Base-by-base conservation (phyloP, 345 rosid genomes). In the Hypericum androsaemum region DNA sequence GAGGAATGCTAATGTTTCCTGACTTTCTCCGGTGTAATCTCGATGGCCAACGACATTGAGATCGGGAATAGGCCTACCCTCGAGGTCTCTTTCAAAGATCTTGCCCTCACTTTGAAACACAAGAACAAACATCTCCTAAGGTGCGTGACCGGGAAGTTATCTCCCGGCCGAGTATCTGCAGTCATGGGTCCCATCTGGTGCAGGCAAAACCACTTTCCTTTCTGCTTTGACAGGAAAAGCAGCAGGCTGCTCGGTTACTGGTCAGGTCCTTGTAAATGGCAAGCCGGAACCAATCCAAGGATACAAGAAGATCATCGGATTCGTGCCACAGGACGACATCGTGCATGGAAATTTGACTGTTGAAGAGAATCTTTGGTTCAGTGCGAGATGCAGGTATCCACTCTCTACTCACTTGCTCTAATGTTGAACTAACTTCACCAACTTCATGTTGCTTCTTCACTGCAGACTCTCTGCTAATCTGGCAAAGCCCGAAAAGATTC, bases 131-230 rank as follows among this genome's bases (percentile, higher is more conserved):
- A 79, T 72, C 80, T 94, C 0, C 22, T 94, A 59, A 86, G 97
- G 64, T 76, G 84, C 55, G 97, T 94, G 50, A 83, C 95, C 1
- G 99, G 99, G 42, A 88, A 94, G 61, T 58, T 94, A 63, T 76
- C 74, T 2, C 95, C 97, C 57, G 97, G 95, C 10, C 75, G 86
- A 64, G 94, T 94, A 60, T 86, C 95, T 15, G 95, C 97, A 40
- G 99, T 94, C 41, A 94, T 88, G 97, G 99, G 97, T 50, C 97
- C 97, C 99, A 39, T 94, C 99, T 35, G 99, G 97, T 22, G 97
- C 99, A 5, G 99, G 99, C 39, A 94, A 94, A 68, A 86, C 99
- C 7, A 94, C 99, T 17, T 94, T 94, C 69, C 79, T 94, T 47
- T 81, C 89, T 58, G 95, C 99, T 72, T 70, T 94, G 65, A 84